Base-by-base conservation (phyloP, 2,329 filamentous ascomycete genomes). In the Dactylonectria estremocensis region DNA sequence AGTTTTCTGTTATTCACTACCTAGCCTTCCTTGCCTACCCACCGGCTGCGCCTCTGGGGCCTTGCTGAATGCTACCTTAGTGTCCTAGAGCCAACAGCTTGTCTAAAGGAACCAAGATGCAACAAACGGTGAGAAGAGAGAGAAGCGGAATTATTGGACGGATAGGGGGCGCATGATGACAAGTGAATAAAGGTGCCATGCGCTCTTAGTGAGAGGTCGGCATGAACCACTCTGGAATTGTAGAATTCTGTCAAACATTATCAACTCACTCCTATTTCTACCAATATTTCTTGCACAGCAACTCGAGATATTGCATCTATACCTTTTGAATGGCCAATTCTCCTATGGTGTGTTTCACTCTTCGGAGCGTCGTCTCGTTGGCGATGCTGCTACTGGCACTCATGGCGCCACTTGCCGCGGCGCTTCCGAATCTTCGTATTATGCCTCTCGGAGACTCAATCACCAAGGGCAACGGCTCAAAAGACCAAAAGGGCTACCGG, bases 381-480 rank as follows among this genome's bases (percentile, higher is more conserved):
- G 31, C 16, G 18, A 43, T 56, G 33, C 16, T 56, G 53, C 33
- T 56, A 3, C 8, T 56, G 35, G 37, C 33, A 40, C 31, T 45
- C 18, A 56, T 43, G n/a, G 35, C 20, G n/a, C 24, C 53, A 28
- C 53, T 45, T 20, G 53, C 53, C 28, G 8, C 37, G 28, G 53
- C 31, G 35, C 53, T 56, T 40, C 33, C 53, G 31, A 56, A n/a
- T 28, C 35, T 56, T n/a, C 53, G 53, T 16, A 56, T 56, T 33
- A 56, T 56, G 53, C 53, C 53, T 18, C 53, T 56, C 24, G 53
- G 53, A 24, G 53, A 56, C 24, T 56, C 53, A 18, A 56, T 56
- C 20, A 56, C 53, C 53, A 56, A 56, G n/a, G 53, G 53, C 22
- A 56, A 56, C 37, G 53, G 53, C n/a, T 56, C 53, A 5, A 56